Base-by-base conservation (phyloP, 31 red algal species). In the Pterothamnion heteromorphum region DNA sequence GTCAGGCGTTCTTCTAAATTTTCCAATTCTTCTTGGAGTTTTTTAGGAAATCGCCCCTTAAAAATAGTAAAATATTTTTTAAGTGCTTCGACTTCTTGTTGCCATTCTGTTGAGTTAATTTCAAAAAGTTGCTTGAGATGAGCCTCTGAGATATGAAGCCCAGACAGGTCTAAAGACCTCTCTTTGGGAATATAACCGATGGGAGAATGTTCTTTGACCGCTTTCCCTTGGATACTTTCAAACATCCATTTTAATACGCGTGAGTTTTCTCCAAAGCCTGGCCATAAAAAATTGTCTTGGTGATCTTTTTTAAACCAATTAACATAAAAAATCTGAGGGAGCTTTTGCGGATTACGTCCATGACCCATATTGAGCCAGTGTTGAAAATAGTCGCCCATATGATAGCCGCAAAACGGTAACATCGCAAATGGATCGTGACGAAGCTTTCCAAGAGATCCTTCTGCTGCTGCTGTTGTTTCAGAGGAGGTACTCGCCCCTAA, bases 381-480 rank as follows among this genome's bases (percentile, higher is more conserved):
- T 32, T 76, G 72, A 32, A 76, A 76, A 76, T 76, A 76, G 72
- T 32, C 30, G 72, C 72, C 72, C 72, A 76, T 76, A 32, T 76
- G 23, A 32, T 76, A 76, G 72, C 72, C 72, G 23, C 26, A 30
- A 32, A 76, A 76, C 72, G 72, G 72, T 26, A 76, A 32, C 72
- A 76, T 76, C 26, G 72, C 72, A 32, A 76, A 76, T 76, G 72
- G 72, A 32, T 76, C 72, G 30, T 32, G 72, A 30, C 72, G 72
- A 26, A 76, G 26, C 30, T 76, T 26, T 76, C 72, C 72, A 32
- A 76, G 23, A 32, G 72, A 30, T 26, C 72, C 72, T 76, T 26
- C 72, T 76, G 72, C 72, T 76, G 72, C 72, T 76, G 72, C 72
- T 76, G 72, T 76, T 32, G 30, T 76, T 76, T 76, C 72, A 30